A percentile compares a stretch with the other conserved stretches of the same genome.
Conservation (phyloP, 805 yeast genomes). For the Hyphopichia homilentoma region DNA sequence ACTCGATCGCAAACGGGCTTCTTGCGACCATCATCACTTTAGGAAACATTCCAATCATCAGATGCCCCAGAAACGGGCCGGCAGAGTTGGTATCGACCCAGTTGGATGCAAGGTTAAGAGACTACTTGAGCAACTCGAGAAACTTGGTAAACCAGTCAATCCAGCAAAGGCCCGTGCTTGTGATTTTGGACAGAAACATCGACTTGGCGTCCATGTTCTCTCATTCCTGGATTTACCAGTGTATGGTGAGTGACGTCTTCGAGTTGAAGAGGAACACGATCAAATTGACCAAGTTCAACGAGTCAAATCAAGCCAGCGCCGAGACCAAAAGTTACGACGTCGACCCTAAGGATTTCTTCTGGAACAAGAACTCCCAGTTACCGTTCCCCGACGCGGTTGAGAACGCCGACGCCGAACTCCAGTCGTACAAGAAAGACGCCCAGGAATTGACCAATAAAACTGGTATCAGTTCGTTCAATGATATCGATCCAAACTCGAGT, state of each 20-base stretch:
- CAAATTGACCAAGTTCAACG: slow-evolving; percentile 42
- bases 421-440: slow-evolving; percentile 81
- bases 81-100: slow-evolving; percentile 91
- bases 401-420: slow-evolving; percentile 81
- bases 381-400: slow-evolving; percentile 99
- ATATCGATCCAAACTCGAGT: slow-evolving; percentile 55
- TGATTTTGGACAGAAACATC: slow-evolving; percentile 81
- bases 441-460: slow-evolving; percentile 78
- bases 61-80: slow-evolving; percentile 91
- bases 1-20: slow-evolving; percentile 71
- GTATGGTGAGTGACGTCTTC: slow-evolving; percentile 92
- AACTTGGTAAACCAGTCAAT: slow-evolving; percentile 15
- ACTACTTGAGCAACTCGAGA: slow-evolving; percentile 71
- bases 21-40: slow-evolving; percentile 75
- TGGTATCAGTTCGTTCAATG: slow-evolving; percentile 67
- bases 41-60: slow-evolving; percentile 80
- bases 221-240: slow-evolving; percentile 97
- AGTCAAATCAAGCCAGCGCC: slow-evolving; percentile 22
- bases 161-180: slow-evolving; percentile 67
- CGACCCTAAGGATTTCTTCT: slow-evolving; percentile 91
- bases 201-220: slow-evolving; percentile 92
- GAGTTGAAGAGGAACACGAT: slow-evolving; percentile 79
- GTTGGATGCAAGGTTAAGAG: slow-evolving; percentile 79
- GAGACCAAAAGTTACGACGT: slow-evolving; percentile 70
- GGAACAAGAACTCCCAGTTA: slow-evolving; percentile 76